These are phyloP conservation scores for Camelina sativa DNA, from an alignment of 345 rosid genomes.

Conservation along the genomic window DNA sequence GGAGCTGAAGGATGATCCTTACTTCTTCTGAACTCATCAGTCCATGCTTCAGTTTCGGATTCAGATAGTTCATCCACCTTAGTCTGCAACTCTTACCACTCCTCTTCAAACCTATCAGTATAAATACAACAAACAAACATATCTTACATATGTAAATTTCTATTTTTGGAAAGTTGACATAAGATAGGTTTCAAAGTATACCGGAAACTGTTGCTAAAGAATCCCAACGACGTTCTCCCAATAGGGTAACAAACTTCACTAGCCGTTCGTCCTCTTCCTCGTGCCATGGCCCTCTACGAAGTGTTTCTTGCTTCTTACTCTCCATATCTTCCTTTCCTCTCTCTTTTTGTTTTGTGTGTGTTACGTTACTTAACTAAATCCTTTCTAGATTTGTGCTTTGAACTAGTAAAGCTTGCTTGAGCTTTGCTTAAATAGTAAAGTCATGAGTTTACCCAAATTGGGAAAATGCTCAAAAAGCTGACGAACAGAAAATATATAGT, in stretches of 20 bases:
- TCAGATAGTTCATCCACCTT: slow-evolving; percentile 76
- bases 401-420: slow-evolving; percentile 15
- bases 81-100: slow-evolving; percentile 81
- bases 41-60: slow-evolving; percentile 65
- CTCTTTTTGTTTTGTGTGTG: neutral
- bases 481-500: slow-evolving; percentile 31
- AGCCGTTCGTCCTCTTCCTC: slow-evolving; percentile 65
- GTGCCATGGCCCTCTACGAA: slow-evolving; percentile 68
- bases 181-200: slow-evolving; percentile 22
- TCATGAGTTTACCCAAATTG: slow-evolving; percentile 40
- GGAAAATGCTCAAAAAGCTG: slow-evolving; percentile 41
- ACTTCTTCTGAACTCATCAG: slow-evolving; percentile 64
- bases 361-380: neutral
- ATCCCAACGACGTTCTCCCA: slow-evolving; percentile 77
- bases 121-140: slow-evolving; percentile 7
- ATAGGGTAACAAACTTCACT: slow-evolving; percentile 50
- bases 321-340: slow-evolving; percentile 25
- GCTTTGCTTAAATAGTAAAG: slow-evolving; percentile 41
- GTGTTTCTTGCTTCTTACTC: slow-evolving; percentile 43
- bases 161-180: slow-evolving; percentile 11
- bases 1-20: slow-evolving; percentile 58
- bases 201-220: slow-evolving; percentile 61
- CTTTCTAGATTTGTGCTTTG: slow-evolving; percentile 10
- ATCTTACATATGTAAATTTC: slow-evolving; percentile 2
- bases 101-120: slow-evolving; percentile 57